Base-by-base conservation (phyloP, 176 grass and related monocot genomes). In the Poa pratensis region DNA sequence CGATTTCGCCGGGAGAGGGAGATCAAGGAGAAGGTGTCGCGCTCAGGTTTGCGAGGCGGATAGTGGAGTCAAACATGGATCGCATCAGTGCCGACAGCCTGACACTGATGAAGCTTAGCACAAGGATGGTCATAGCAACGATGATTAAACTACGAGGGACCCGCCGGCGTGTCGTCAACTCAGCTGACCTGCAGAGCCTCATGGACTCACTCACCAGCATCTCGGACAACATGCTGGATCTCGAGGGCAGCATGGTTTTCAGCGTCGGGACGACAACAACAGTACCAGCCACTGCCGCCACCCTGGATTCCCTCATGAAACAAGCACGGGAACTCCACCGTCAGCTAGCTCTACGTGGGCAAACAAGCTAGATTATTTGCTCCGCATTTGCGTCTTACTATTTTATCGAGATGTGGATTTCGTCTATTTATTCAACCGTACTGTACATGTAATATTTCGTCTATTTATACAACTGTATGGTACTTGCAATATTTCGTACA, bases 151-250 rank as follows among this genome's bases (percentile, higher is more conserved):
- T 43, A 19, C 10, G 1, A 1, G 19, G 10, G 8, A 9, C 9
- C 1, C 3, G 15, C 19, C 0, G 4, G 34, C 1, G 0, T 40
- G 3, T 9, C 3, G 3, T 59, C n/a, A 23, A 5, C 4, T 5
- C 4, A 69, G 66, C 66, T 69, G 9, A 39, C 18, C 34, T 69
- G 34, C 34, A 40, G 66, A 69, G 18, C 8, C 18, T 40, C 66
- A 15, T 72, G 19, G 40, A 6, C 69, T 15, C 11, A 5, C 40
- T 72, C 1, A 1, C 20, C 0, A 45, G 20, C 0, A 13, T 24
- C 24, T 72, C 69, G 0, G 40, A 72, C 5, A 46, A n/a, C 69
- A 72, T 72, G 40, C n/a, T 16, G 40, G 69, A 46, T 72, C 69
- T 72, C 2, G 40, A 72, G 69, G 69, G 69, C 20, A 15, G 34